A percentile compares a stretch with the other conserved stretches of the same genome.
Evolutionary conservation across 2,329 filamentous ascomycete genomes (phyloP).

Genomic region (Cadophora gregata): DNA sequence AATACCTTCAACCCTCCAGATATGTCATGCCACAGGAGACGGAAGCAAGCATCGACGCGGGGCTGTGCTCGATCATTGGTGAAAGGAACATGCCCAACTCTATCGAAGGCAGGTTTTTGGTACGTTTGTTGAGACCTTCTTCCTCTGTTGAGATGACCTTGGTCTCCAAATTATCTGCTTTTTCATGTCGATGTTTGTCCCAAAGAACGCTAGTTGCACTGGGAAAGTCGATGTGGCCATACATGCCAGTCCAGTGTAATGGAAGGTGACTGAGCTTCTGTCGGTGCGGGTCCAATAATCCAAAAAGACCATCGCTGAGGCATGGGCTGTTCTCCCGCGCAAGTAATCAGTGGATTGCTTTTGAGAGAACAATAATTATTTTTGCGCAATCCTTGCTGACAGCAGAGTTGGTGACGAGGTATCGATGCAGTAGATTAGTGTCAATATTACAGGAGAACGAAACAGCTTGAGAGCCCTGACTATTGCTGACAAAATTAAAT

Average conservation of each 20-base stretch:
- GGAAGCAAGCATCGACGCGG: too few relatives aligned
- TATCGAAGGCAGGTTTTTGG: too few relatives aligned
- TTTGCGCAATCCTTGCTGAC: conserved; percentile 17
- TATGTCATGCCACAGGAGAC: too few relatives aligned
- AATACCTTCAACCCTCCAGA: too few relatives aligned
- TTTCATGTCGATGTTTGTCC: too few relatives aligned
- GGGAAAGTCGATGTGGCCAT: conserved; percentile 31
- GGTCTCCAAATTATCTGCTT: too few relatives aligned
- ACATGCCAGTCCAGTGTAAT: conserved; percentile 24
- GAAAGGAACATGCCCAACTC: too few relatives aligned
- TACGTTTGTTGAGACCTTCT: too few relatives aligned
- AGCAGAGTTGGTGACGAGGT: conserved; percentile 21
- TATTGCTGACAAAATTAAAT: conserved; percentile 46
- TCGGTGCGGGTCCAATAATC: conserved; percentile 31
- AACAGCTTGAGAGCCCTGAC: conserved; percentile 42
- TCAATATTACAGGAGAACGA: conserved; percentile 41
- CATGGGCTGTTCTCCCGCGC: conserved; percentile 33
- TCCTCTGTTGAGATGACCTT: too few relatives aligned
- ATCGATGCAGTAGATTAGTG: conserved; percentile 19
- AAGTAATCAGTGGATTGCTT: conserved; percentile 37
- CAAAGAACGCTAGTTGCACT: conserved; percentile 19
- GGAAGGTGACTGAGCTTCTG: conserved; percentile 22
- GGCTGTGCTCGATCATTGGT: too few relatives aligned
- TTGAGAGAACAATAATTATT: conserved; percentile 29
- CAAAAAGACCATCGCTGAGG: conserved; percentile 39